phyloP scores from a whole-genome alignment of 495 filamentous ascomycete species.

The Chaetomium tenue region DNA sequence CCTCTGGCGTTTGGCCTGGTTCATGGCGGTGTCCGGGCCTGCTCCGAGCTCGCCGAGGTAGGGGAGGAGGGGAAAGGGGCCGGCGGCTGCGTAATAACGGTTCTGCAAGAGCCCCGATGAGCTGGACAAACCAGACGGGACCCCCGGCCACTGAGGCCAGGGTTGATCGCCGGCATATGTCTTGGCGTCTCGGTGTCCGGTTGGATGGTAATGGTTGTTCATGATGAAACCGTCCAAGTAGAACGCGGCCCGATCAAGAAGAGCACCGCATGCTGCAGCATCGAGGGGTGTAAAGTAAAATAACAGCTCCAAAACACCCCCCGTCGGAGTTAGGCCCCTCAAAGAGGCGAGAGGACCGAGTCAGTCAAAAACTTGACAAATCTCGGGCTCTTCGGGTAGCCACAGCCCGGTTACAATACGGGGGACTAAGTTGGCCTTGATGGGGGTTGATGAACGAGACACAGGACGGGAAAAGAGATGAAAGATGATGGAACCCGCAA shows the following conservation, averaged over 20 bases:
- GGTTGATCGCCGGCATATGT: constrained; percentile 22
- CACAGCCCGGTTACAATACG: constrained; percentile 11
- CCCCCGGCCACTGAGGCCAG: constrained; percentile 2
- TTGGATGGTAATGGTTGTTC: constrained; percentile 19
- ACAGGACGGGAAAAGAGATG: background rate
- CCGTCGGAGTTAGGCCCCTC: background rate
- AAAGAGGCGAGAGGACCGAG: constrained; percentile 1
- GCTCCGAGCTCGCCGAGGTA: constrained; percentile 4
- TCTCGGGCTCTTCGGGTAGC: constrained; percentile 24
- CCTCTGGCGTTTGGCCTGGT: constrained; percentile 24
- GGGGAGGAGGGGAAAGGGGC: constrained; percentile 8
- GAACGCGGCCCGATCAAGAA: background rate
- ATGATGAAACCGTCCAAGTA: constrained; percentile 7
- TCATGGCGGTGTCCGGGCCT: constrained; percentile 25
- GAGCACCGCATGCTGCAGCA: constrained; percentile 8
- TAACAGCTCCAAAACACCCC: background rate
- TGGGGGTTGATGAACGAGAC: background rate
- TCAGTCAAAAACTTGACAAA: constrained; percentile 11
- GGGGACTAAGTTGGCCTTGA: background rate
- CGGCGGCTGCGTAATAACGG: constrained; percentile 13
- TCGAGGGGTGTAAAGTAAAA: background rate
- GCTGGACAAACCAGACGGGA: constrained; percentile 14
- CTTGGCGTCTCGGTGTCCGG: constrained; percentile 22
- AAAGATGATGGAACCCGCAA: background rate
- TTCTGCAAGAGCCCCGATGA: constrained; percentile 12